Conservation (phyloP, 345 rosid genomes). For the Salix viminalis region DNA sequence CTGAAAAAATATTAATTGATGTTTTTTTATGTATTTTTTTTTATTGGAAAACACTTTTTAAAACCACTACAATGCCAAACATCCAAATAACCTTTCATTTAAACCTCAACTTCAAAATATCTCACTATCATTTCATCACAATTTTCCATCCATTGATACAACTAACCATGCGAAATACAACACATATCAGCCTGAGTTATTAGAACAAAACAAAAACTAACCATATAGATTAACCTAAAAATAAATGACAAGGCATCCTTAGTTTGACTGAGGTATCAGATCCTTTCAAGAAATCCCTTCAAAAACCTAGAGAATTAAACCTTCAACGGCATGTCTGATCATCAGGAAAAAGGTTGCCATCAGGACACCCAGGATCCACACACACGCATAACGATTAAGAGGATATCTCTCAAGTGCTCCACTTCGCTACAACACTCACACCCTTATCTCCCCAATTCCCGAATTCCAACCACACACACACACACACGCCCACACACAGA, state of each 20-base stretch:
- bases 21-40: too few relatives aligned
- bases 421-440: not conserved
- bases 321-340: not conserved
- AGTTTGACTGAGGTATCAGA: not conserved
- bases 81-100: not conserved
- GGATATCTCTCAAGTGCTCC: not conserved
- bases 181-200: not conserved
- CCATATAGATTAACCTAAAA: not conserved
- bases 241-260: not conserved
- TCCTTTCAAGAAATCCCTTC: not conserved
- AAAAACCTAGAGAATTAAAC: not conserved
- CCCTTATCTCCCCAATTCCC: not conserved
- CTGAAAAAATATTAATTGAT: too few relatives aligned
- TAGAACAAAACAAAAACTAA: not conserved
- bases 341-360: not conserved
- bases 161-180: not conserved
- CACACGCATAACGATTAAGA: not conserved
- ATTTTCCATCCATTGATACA: not conserved
- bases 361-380: not conserved
- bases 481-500: too few relatives aligned
- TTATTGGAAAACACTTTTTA: too few relatives aligned
- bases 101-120: not conserved
- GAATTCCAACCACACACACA: not conserved
- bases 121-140: not conserved
- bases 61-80: too few relatives aligned